Evolutionary conservation across 2,329 filamentous ascomycete genomes (phyloP).

Genomic region (Periconia macrospinosa): DNA sequence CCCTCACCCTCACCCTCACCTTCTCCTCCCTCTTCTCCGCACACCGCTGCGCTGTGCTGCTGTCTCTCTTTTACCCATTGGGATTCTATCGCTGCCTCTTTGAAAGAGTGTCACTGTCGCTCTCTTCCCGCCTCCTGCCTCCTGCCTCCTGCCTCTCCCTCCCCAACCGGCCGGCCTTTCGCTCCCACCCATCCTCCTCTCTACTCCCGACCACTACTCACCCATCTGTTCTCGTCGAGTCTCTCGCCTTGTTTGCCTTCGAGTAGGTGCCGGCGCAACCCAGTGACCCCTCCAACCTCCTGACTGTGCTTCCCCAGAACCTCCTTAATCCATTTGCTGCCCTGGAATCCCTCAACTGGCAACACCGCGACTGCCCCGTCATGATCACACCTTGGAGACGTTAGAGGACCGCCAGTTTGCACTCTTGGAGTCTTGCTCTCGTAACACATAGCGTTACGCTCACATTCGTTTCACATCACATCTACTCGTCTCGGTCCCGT

Average conservation of each 20-base stretch:
- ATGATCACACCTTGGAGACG: slow-evolving; percentile 28
- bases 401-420: slow-evolving; percentile 21
- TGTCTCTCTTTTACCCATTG: slow-evolving; percentile 33
- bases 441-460: slow-evolving; percentile 20
- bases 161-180: slow-evolving; percentile 3
- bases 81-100: slow-evolving; percentile 29
- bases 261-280: no score
- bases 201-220: slow-evolving; percentile 10
- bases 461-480: slow-evolving; percentile 11
- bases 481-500: slow-evolving; percentile 8
- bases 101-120: slow-evolving; percentile 35
- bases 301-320: not conserved
- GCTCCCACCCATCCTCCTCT: slow-evolving; percentile 2
- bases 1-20: slow-evolving; percentile 5
- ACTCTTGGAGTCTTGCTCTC: slow-evolving; percentile 17
- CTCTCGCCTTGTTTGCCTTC: no score
- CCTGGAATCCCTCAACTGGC: not conserved
- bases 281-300: no score
- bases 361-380: slow-evolving; percentile 17
- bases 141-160: slow-evolving; percentile 16
- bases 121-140: slow-evolving; percentile 14
- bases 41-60: slow-evolving; percentile 42
- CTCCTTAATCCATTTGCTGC: not conserved
- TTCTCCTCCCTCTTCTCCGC: not conserved
- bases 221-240: no score